These are phyloP conservation scores for Alloteropsis semialata DNA, from an alignment of 176 grass and related monocot species.

Conservation along the genomic window DNA sequence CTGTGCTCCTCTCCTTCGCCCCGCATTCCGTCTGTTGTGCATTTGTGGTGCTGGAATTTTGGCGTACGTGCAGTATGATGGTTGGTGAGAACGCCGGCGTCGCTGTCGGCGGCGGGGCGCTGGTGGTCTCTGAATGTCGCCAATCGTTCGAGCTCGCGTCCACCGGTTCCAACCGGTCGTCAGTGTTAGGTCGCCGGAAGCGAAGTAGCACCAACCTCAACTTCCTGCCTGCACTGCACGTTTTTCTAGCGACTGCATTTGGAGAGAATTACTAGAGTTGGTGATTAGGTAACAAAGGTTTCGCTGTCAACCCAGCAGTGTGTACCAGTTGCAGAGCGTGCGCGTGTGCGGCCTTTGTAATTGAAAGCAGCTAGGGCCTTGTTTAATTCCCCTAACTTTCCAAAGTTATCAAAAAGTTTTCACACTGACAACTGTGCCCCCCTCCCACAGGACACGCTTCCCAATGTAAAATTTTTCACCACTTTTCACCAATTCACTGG, in stretches of 20 bases:
- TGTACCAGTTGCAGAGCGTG: background rate
- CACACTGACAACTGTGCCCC: too few relatives aligned
- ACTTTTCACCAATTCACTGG: too few relatives aligned
- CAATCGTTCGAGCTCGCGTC: background rate
- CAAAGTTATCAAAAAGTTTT: too few relatives aligned
- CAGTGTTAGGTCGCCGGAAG: conserved; percentile 24
- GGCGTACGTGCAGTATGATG: background rate
- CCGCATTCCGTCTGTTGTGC: background rate
- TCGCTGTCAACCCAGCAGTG: background rate
- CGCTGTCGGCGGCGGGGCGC: background rate
- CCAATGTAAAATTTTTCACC: too few relatives aligned
- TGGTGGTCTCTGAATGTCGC: background rate
- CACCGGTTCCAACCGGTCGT: background rate
- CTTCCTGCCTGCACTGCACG: background rate
- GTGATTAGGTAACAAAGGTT: background rate
- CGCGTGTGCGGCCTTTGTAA: background rate
- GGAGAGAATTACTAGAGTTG: background rate
- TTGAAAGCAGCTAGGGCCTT: too few relatives aligned
- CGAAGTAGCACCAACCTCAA: conserved; percentile 20
- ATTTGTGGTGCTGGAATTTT: background rate
- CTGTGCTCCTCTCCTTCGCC: background rate
- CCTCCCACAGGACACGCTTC: too few relatives aligned
- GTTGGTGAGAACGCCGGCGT: background rate
- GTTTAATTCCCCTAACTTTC: too few relatives aligned
- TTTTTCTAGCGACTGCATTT: conserved; percentile 4